phyloP scores from a whole-genome alignment of 208 protist genomes.

The Trypanosoma theileri region DNA sequence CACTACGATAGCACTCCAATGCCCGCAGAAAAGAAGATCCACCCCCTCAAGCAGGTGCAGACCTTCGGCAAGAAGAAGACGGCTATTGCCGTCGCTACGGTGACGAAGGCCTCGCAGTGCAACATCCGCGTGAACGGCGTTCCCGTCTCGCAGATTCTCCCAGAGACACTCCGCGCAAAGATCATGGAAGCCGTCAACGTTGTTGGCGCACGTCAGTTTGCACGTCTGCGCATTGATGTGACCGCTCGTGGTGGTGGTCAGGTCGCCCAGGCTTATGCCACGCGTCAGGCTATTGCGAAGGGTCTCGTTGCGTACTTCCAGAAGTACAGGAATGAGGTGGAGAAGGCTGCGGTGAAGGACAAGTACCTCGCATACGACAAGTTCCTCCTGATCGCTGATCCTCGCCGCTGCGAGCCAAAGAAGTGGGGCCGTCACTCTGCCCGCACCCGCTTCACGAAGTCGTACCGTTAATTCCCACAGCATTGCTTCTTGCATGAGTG shows the following conservation, averaged over 20 bases:
- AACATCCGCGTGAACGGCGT: slow-evolving; percentile 98
- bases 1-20: slow-evolving; percentile 38
- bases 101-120: slow-evolving; percentile 95
- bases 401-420: slow-evolving; percentile 99
- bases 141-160: slow-evolving; percentile 97
- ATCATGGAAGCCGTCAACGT: slow-evolving; percentile 97
- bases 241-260: slow-evolving; percentile 97
- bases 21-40: slow-evolving; percentile 72
- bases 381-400: slow-evolving; percentile 99
- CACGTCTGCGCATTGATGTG: slow-evolving; percentile 97
- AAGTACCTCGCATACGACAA: slow-evolving; percentile 97
- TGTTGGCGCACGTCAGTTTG: slow-evolving; percentile 94
- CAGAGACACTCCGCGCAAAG: slow-evolving; percentile 97
- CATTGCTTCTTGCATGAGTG: slow-evolving; percentile 14
- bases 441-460: slow-evolving; percentile 97
- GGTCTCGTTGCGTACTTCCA: slow-evolving; percentile 99
- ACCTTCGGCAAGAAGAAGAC: slow-evolving; percentile 98
- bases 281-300: slow-evolving; percentile 99
- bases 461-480: slow-evolving; percentile 28
- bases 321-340: slow-evolving; percentile 96
- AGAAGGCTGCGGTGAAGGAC: slow-evolving; percentile 99
- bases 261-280: slow-evolving; percentile 98
- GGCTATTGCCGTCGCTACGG: slow-evolving; percentile 98
- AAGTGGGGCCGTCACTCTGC: slow-evolving; percentile 99
- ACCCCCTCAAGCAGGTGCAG: slow-evolving; percentile 88